phyloP scores from a whole-genome alignment of 108 stramenopile genomes.

The Nitzschia sp. region DNA sequence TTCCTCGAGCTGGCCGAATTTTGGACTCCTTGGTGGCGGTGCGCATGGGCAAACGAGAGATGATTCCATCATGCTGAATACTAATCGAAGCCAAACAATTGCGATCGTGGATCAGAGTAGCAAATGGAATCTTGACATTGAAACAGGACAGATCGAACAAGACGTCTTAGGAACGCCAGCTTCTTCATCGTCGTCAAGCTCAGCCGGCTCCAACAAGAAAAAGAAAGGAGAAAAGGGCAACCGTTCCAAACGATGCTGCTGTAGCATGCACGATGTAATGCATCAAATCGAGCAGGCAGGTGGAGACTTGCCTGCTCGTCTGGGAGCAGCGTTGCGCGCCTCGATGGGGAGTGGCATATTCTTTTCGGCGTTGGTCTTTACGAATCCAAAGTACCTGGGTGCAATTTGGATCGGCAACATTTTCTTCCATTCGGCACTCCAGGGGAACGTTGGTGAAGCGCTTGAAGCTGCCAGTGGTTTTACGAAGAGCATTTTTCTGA shows the following conservation, averaged over 20 bases:
- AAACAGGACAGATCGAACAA: slow-evolving; percentile 7
- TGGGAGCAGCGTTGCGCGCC: slow-evolving; percentile 11
- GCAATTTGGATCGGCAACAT: slow-evolving; percentile 37
- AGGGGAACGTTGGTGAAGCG: slow-evolving; percentile 29
- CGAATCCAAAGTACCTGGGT: slow-evolving; percentile 12
- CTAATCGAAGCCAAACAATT: background rate
- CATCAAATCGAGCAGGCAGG: background rate
- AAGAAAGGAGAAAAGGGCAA: background rate
- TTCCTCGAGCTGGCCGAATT: background rate
- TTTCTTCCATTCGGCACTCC: slow-evolving; percentile 26
- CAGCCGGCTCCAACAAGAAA: background rate
- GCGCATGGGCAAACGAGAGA: background rate
- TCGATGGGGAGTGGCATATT: slow-evolving; percentile 14
- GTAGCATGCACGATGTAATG: background rate
- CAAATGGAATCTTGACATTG: slow-evolving; percentile 8
- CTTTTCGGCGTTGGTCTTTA: slow-evolving; percentile 21
- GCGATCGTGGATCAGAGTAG: background rate
- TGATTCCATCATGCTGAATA: too few relatives aligned
- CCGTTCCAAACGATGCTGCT: background rate
- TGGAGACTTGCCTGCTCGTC: slow-evolving; percentile 11
- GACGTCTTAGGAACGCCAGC: background rate
- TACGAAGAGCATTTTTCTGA: slow-evolving; percentile 20
- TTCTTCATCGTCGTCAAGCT: background rate
- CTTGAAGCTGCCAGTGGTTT: slow-evolving; percentile 21
- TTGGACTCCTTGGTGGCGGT: background rate